Conservation (phyloP, 2,329 filamentous ascomycete genomes). For the Pleurostoma richardsiae region DNA sequence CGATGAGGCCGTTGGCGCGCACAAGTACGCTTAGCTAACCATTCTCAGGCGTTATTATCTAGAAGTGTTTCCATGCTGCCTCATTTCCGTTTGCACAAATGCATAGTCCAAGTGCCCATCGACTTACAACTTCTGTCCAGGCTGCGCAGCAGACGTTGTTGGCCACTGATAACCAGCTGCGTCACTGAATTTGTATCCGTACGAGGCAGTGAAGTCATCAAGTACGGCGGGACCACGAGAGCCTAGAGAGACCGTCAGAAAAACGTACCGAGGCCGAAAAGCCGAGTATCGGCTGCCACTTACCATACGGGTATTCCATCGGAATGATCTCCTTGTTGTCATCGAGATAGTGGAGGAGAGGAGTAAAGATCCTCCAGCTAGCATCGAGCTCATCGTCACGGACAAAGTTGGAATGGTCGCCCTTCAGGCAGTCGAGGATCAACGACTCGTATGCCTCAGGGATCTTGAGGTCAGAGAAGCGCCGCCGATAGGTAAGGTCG, state of each 20-base stretch:
- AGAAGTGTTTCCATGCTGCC: neutral
- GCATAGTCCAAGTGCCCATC: neutral
- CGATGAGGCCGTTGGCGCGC: too few relatives aligned
- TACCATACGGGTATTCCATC: slow-evolving; percentile 99
- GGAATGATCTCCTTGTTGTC: slow-evolving; percentile 99
- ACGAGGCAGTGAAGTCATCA: slow-evolving; percentile 96
- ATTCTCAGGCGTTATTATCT: too few relatives aligned
- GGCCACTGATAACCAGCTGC: slow-evolving; percentile 95
- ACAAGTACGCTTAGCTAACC: too few relatives aligned
- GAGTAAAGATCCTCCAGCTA: slow-evolving; percentile 97
- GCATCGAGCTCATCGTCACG: slow-evolving; percentile 95
- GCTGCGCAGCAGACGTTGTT: slow-evolving; percentile 62
- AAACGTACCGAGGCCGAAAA: too few relatives aligned
- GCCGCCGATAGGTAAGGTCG: slow-evolving; percentile 93
- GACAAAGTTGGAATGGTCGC: slow-evolving; percentile 99
- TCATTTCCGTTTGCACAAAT: neutral
- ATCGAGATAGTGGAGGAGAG: slow-evolving; percentile 94
- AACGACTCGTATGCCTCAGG: slow-evolving; percentile 98
- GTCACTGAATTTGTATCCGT: slow-evolving; percentile 98
- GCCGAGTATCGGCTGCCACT: slow-evolving; percentile 25
- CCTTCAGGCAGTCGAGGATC: slow-evolving; percentile 95
- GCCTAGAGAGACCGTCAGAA: slow-evolving; percentile 45
- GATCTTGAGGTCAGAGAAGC: slow-evolving; percentile 99
- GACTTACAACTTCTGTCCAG: slow-evolving; percentile 75
- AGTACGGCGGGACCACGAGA: slow-evolving; percentile 94